Evolutionary conservation across 768 basidiomycete species (phyloP), one percentile per base, ranked within the genome.

Genomic region (Lactarius hengduanensis): DNA sequence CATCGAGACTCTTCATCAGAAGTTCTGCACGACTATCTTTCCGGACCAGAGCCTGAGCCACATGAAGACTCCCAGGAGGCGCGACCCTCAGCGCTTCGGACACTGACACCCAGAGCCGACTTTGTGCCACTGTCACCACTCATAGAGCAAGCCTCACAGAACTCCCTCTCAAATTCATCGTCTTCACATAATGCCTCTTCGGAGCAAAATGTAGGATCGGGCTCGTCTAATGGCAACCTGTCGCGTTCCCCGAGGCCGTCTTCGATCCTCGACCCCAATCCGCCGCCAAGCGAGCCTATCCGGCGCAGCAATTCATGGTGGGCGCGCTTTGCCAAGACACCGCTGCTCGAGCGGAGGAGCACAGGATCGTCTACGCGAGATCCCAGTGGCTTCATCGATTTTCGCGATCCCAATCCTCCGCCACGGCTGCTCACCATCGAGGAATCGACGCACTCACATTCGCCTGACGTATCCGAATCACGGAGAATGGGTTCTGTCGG

Each of bases 371-470:
- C 57, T 26, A 22, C 65, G 16, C 65, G 66, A n/a, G 57, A 26
- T 32, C 22, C 67, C 13, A 11, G 30, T 76, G 66, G 76, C 63
- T 71, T 73, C 13, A 72, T 76, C 26, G 87, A 91, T 26, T 84
- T 94, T 72, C 84, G 90, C 26, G 93, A 96, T 76, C 93, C 94
- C 0, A 86, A 87, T 60, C 90, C 92, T 1, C 92, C 92, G n/a
- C 80, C 79, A 0, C 80, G 80, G 15, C 80, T 94, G 5, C 78
- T 80, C 55, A 77, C 84, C 3, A 86, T 90, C 61, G 82, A 85
- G 63, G 85, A 90, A 74, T 80, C 80, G 56, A 69, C 76, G 18
- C 76, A 79, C 50, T 80, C 81, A 26, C 68, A 62, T 15, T 67
- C 73, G 30, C 53, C 68, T 4, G 59, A 70, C 53, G 30, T 57